phyloP scores from a whole-genome alignment of 345 rosid species.

The Populus nigra region DNA sequence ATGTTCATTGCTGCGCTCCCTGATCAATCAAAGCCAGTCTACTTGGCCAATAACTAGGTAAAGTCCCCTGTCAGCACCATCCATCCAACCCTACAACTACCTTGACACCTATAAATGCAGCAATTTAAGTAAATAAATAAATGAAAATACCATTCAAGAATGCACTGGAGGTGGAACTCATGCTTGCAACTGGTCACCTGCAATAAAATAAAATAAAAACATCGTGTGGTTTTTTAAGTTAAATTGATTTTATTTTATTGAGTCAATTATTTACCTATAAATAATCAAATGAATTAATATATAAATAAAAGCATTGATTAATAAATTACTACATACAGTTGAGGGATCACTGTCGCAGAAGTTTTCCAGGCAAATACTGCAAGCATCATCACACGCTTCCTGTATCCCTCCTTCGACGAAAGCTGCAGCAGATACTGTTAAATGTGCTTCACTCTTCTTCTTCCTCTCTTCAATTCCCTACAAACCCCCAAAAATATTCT shows the following conservation, averaged over 20 bases:
- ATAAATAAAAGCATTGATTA: background rate
- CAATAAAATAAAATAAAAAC: background rate
- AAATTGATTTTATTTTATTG: too few relatives aligned
- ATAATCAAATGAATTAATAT: background rate
- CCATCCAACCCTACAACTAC: background rate
- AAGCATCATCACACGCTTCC: slow-evolving; percentile 93
- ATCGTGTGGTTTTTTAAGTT: too few relatives aligned
- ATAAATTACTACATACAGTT: slow-evolving; percentile 40
- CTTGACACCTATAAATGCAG: background rate
- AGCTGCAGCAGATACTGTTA: slow-evolving; percentile 80
- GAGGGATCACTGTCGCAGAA: slow-evolving; percentile 86
- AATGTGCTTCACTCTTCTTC: slow-evolving; percentile 52
- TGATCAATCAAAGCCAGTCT: background rate
- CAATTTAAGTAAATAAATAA: background rate
- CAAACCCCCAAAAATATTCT: background rate
- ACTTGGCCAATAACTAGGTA: background rate
- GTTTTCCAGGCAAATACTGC: slow-evolving; percentile 94
- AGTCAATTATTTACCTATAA: too few relatives aligned
- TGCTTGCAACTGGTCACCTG: slow-evolving; percentile 95
- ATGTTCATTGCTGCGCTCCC: background rate
- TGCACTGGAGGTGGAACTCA: slow-evolving; percentile 95
- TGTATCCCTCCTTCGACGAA: slow-evolving; percentile 98
- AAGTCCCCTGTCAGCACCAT: background rate
- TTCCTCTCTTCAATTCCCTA: slow-evolving; percentile 52
- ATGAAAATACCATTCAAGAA: slow-evolving; percentile 78